A percentile compares a stretch with the other conserved stretches of the same genome.
These are phyloP conservation scores for Trichoderma cornu-damae DNA, from an alignment of 2,329 filamentous ascomycete genomes.

Conservation along the genomic window DNA sequence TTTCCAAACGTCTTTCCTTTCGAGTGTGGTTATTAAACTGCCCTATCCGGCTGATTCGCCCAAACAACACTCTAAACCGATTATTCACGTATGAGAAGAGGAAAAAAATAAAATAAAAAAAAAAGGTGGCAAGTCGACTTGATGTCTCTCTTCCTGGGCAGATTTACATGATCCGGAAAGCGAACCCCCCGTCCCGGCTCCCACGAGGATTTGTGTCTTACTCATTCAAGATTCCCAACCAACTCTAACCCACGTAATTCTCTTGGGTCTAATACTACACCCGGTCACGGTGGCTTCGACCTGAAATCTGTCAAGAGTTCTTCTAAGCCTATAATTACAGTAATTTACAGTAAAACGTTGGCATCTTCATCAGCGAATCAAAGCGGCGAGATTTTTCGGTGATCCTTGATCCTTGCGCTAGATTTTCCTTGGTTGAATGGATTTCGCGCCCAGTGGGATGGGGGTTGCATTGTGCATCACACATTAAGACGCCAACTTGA, in stretches of 20 bases:
- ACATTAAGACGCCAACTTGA: background rate
- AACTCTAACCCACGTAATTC: background rate
- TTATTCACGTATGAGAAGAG: background rate
- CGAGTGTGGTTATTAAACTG: background rate
- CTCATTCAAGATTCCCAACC: background rate
- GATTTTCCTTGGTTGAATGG: background rate
- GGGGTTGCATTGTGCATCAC: background rate
- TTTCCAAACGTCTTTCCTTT: background rate
- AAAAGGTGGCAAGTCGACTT: no score
- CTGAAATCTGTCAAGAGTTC: background rate
- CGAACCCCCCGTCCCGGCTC: background rate
- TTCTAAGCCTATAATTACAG: background rate
- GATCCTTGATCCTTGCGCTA: slow-evolving; percentile 2
- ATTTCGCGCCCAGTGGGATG: no score
- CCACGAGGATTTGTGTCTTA: background rate
- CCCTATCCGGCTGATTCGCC: background rate
- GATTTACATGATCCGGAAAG: background rate
- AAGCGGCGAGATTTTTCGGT: background rate
- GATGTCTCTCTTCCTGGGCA: background rate
- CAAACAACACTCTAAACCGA: background rate
- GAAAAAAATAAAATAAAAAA: background rate
- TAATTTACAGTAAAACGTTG: background rate
- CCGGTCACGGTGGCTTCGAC: background rate
- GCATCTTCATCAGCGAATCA: background rate
- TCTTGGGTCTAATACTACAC: background rate